Conservation (phyloP, 2,329 filamentous ascomycete species). For the Stachybotrys chlorohalonatus region DNA sequence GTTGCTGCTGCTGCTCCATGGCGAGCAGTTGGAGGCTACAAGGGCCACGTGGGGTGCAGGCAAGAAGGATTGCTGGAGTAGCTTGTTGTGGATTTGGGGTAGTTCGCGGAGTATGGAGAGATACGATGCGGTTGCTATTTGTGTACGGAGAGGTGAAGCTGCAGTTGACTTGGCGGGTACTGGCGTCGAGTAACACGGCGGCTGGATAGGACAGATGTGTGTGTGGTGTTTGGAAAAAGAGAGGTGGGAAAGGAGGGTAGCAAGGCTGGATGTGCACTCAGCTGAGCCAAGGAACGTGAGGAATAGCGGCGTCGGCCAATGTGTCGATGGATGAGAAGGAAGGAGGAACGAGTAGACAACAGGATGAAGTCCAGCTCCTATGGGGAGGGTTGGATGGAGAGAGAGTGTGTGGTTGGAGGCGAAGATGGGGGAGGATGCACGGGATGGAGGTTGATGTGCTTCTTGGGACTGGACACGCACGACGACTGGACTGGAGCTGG, state of each 20-base stretch:
- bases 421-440: conserved; percentile 6
- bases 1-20: conserved; percentile 46
- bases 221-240: conserved; percentile 9
- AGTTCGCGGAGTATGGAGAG: neutral
- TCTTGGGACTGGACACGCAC: neutral
- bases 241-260: conserved; percentile 24
- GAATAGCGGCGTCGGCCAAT: conserved; percentile 23
- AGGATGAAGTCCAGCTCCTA: conserved; percentile 25
- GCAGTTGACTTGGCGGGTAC: neutral
- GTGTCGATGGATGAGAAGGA: conserved; percentile 24
- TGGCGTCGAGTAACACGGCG: conserved; percentile 12
- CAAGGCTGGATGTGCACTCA: conserved; percentile 14
- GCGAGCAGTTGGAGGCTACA: conserved; percentile 38
- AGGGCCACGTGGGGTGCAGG: conserved; percentile 35
- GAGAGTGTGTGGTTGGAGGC: conserved; percentile 10
- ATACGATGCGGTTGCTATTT: neutral
- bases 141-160: neutral
- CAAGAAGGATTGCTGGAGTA: conserved; percentile 4
- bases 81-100: conserved; percentile 3
- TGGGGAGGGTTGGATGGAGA: conserved; percentile 17
- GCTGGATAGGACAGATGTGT: conserved; percentile 22
- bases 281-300: conserved; percentile 28
- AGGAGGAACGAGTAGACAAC: conserved; percentile 24
- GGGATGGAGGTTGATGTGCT: neutral
- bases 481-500: neutral